A percentile compares a stretch with the other conserved stretches of the same genome.
Evolutionary conservation across 805 yeast species (phyloP).

Genomic region (Metschnikowia sp.): DNA sequence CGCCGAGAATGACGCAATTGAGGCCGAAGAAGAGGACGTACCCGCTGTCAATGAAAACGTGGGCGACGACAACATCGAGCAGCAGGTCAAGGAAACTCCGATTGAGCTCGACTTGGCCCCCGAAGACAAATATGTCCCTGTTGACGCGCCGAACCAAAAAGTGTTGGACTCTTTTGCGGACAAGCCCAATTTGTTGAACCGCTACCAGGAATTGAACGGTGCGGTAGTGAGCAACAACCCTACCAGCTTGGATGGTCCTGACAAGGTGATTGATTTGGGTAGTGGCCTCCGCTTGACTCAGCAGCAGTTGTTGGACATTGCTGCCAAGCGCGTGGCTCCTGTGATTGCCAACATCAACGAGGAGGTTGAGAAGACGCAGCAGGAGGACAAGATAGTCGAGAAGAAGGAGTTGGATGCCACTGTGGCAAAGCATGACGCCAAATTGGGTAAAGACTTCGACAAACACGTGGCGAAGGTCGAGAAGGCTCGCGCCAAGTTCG

Average conservation of each 20-base stretch:
- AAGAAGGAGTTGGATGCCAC: slow-evolving; percentile 37
- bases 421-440: slow-evolving; percentile 32
- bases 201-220: slow-evolving; percentile 48
- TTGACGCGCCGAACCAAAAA: slow-evolving; percentile 34
- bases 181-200: slow-evolving; percentile 46
- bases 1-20: no score
- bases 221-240: slow-evolving; percentile 47
- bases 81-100: slow-evolving; percentile 29
- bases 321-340: slow-evolving; percentile 54
- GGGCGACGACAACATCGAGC: slow-evolving; percentile 27
- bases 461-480: slow-evolving; percentile 37
- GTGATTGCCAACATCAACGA: slow-evolving; percentile 49
- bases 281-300: slow-evolving; percentile 53
- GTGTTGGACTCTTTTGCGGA: slow-evolving; percentile 38
- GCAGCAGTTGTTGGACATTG: slow-evolving; percentile 52
- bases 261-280: slow-evolving; percentile 49
- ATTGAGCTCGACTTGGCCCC: slow-evolving; percentile 35
- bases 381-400: slow-evolving; percentile 42
- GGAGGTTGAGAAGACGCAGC: slow-evolving; percentile 42
- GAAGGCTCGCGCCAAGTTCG: slow-evolving; percentile 36
- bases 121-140: slow-evolving; percentile 33
- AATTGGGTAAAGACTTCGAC: slow-evolving; percentile 35
- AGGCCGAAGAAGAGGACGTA: slow-evolving; percentile 3
- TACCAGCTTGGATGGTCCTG: slow-evolving; percentile 46
- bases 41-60: slow-evolving; percentile 6